Percentiles rank a stretch among this genome's conserved stretches.
phyloP scores from a whole-genome alignment of 2,329 filamentous ascomycete genomes.

The Catunica adiposa region DNA sequence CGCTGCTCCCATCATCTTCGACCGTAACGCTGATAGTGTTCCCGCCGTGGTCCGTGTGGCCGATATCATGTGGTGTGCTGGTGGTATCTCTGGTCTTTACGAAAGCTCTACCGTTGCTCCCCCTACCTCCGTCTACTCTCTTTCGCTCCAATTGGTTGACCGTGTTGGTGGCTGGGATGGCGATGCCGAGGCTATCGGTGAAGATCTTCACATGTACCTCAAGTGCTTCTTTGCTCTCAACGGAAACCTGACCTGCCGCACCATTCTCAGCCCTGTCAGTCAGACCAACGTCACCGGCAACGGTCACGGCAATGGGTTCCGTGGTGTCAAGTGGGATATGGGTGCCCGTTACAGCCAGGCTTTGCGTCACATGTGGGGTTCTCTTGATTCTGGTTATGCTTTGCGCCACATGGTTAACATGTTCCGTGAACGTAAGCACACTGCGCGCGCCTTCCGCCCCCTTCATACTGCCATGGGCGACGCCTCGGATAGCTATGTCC shows the following conservation, averaged over 20 bases:
- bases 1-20: constrained; percentile 55
- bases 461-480: constrained; percentile 32
- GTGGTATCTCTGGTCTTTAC: constrained; percentile 53
- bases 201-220: constrained; percentile 63
- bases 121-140: constrained; percentile 57
- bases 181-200: constrained; percentile 53
- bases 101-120: constrained; percentile 46
- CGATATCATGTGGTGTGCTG: constrained; percentile 56
- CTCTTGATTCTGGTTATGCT: constrained; percentile 51
- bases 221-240: constrained; percentile 64
- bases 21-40: constrained; percentile 53
- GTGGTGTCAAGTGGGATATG: constrained; percentile 40
- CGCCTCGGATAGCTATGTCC: constrained; percentile 30
- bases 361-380: constrained; percentile 60
- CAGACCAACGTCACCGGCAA: constrained; percentile 54
- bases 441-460: constrained; percentile 36
- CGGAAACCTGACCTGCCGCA: constrained; percentile 47
- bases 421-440: constrained; percentile 41
- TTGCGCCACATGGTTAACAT: constrained; percentile 40
- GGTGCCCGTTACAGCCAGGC: constrained; percentile 55
- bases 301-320: constrained; percentile 33
- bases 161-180: constrained; percentile 58
- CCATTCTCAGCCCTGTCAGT: constrained; percentile 52
- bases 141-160: constrained; percentile 50
- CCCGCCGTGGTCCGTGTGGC: constrained; percentile 53